phyloP scores from a whole-genome alignment of 2,329 filamentous ascomycete genomes.

The Scedosporium dehoogii region DNA sequence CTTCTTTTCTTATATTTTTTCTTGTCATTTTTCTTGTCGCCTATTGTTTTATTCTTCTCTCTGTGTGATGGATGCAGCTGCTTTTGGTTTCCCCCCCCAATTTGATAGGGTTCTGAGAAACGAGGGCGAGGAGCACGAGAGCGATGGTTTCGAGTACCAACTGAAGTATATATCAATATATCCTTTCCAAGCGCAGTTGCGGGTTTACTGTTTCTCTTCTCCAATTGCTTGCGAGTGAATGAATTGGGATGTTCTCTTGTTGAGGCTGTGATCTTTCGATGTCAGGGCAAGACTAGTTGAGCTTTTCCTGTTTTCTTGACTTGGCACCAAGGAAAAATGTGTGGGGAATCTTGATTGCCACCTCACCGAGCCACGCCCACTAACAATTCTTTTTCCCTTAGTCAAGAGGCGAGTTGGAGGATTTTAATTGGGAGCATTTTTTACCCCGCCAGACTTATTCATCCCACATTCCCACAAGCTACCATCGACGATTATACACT shows the following conservation, averaged over 20 bases:
- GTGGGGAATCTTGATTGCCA: neutral
- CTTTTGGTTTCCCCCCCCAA: neutral
- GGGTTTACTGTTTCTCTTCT: too few relatives aligned
- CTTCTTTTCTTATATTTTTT: neutral
- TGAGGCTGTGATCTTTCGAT: too few relatives aligned
- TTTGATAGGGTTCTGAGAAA: neutral
- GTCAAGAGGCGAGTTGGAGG: neutral
- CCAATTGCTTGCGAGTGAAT: too few relatives aligned
- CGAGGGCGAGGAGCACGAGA: neutral
- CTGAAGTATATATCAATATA: neutral
- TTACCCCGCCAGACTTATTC: slow-evolving; percentile 11
- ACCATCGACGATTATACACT: slow-evolving; percentile 12
- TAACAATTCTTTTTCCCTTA: neutral
- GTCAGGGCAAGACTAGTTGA: too few relatives aligned
- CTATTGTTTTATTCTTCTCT: neutral
- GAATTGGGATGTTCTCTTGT: too few relatives aligned
- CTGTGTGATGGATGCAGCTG: slow-evolving; percentile 4
- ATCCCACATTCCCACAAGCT: slow-evolving; percentile 14
- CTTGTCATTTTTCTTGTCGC: neutral
- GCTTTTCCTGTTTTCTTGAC: too few relatives aligned
- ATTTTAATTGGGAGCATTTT: neutral
- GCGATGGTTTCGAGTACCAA: neutral
- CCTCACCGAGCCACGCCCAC: too few relatives aligned
- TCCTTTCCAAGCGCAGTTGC: neutral
- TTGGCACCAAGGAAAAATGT: neutral